These are phyloP conservation scores for Testicularia cyperi DNA, from an alignment of 1,284 basidiomycete species.

Conservation along the genomic window DNA sequence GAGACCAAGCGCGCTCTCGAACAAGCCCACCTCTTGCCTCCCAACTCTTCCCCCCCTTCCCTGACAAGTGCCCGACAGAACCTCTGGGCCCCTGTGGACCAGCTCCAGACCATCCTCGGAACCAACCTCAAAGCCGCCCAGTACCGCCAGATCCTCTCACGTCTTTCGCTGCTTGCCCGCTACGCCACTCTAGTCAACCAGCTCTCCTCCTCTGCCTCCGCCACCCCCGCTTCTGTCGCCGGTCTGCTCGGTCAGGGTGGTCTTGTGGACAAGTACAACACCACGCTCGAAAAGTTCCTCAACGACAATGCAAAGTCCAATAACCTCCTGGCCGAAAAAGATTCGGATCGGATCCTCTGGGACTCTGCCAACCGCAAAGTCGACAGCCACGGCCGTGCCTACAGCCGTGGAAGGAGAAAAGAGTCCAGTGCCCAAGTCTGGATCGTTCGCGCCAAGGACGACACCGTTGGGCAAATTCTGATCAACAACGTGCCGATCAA, in stretches of 20 bases:
- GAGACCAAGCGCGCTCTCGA: conserved; percentile 69
- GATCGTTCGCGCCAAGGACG: conserved; percentile 76
- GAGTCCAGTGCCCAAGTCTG: conserved; percentile 69
- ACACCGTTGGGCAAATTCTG: conserved; percentile 66
- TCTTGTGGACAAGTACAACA: conserved; percentile 30
- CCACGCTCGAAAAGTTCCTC: conserved; percentile 40
- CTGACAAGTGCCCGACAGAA: conserved; percentile 6
- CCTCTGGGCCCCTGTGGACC: conserved; percentile 69
- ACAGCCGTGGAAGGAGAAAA: conserved; percentile 49
- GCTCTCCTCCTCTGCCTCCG: neutral
- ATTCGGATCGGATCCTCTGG: conserved; percentile 16
- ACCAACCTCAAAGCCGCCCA: conserved; percentile 72
- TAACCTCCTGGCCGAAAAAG: conserved; percentile 12
- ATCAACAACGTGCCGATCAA: conserved; percentile 80
- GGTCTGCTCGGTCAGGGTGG: neutral
- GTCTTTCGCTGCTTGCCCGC: conserved; percentile 74
- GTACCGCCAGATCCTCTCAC: conserved; percentile 70
- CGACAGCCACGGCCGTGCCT: conserved; percentile 41
- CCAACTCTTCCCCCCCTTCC: conserved; percentile 68
- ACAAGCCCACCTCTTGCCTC: conserved; percentile 71
- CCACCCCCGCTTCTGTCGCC: neutral
- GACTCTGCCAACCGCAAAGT: conserved; percentile 4
- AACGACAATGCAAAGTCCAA: conserved; percentile 31
- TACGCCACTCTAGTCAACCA: conserved; percentile 65
- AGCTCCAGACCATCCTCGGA: conserved; percentile 68